Percentiles rank a stretch among this genome's conserved stretches.
phyloP scores from a whole-genome alignment of 1,139 yeast species.

The Chernovozyma sophiae-reginae region DNA sequence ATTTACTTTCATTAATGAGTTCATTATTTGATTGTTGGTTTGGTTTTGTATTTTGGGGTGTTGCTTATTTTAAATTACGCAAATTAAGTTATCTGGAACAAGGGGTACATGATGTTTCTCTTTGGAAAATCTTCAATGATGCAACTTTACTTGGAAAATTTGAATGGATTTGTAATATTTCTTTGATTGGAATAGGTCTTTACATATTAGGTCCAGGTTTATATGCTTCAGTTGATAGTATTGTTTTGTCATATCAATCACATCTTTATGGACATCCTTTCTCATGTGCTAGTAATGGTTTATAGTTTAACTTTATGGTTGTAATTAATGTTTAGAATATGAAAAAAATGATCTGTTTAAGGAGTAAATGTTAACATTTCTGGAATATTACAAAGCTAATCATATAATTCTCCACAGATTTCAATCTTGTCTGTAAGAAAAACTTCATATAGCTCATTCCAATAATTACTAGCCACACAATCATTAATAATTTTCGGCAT shows the following conservation, averaged over 20 bases:
- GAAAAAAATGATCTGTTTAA: too few species aligned
- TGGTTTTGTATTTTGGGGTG: slow-evolving; percentile 65
- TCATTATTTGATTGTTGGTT: slow-evolving; percentile 64
- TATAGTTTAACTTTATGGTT: slow-evolving; percentile 6
- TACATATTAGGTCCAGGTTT: slow-evolving; percentile 58
- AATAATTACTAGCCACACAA: slow-evolving; percentile 4
- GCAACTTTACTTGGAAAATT: slow-evolving; percentile 21
- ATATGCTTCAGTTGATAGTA: slow-evolving; percentile 52
- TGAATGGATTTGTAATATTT: slow-evolving; percentile 31
- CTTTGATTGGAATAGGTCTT: slow-evolving; percentile 43
- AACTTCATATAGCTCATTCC: slow-evolving; percentile 1
- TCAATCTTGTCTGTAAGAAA: slow-evolving; percentile 1
- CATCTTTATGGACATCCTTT: slow-evolving; percentile 49
- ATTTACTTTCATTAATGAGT: slow-evolving; percentile 56
- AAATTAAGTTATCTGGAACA: slow-evolving; percentile 5
- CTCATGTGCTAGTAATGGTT: slow-evolving; percentile 45
- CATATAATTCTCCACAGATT: slow-evolving; percentile 3
- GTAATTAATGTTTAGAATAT: background rate
- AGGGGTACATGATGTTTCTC: slow-evolving; percentile 9
- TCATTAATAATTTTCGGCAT: slow-evolving; percentile 2
- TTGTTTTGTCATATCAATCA: slow-evolving; percentile 43
- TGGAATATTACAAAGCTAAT: too few species aligned
- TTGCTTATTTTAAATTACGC: slow-evolving; percentile 46
- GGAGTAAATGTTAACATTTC: too few species aligned
- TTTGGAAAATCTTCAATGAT: slow-evolving; percentile 15